phyloP scores from a whole-genome alignment of 1,284 basidiomycete species.

The Golubevia pallescens region DNA sequence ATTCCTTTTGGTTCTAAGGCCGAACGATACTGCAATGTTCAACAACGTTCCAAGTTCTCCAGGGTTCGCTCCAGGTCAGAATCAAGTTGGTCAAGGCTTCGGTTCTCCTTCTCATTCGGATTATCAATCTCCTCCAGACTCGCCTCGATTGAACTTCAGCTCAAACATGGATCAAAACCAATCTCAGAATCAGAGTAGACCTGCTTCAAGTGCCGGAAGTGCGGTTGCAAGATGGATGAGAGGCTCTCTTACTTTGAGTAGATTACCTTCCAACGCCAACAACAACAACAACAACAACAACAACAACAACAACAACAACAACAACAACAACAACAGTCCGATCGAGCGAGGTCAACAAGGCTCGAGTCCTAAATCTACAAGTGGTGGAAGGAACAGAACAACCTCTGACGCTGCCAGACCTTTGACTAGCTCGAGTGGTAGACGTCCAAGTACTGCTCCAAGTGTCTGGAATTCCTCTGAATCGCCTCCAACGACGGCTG shows the following conservation, averaged over 20 bases:
- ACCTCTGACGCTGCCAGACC: background rate
- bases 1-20: conserved; percentile 44
- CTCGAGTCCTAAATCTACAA: background rate
- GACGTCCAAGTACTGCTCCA: background rate
- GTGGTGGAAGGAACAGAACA: background rate
- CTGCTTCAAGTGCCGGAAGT: background rate
- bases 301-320: too few relatives aligned
- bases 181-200: background rate
- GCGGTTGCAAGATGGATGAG: background rate
- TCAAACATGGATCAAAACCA: background rate
- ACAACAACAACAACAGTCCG: too few relatives aligned
- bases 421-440: background rate
- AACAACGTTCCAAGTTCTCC: conserved; percentile 10
- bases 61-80: background rate
- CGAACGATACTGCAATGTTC: conserved; percentile 39
- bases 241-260: background rate
- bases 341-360: background rate
- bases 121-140: background rate
- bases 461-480: background rate
- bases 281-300: background rate
- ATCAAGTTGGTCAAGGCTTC: background rate
- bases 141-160: background rate
- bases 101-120: background rate
- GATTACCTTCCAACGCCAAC: background rate
- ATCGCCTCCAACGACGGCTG: background rate